Conservation (phyloP, 306 rosid genomes). For the Casuarina cunninghamiana region DNA sequence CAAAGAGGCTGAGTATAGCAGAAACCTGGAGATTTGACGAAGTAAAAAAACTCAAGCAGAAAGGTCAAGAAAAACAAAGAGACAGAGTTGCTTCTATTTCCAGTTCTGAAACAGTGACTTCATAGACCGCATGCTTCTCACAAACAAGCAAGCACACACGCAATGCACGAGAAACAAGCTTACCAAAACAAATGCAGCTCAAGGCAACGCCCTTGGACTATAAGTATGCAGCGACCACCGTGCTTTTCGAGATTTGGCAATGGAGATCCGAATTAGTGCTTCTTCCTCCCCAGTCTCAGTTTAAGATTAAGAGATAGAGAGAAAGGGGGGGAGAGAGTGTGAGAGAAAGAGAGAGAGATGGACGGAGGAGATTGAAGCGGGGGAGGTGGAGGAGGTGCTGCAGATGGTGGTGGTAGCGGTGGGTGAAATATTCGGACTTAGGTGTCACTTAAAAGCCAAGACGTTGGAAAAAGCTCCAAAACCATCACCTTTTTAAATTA, state of each 20-base stretch:
- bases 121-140: neutral
- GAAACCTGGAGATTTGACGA: conserved; percentile 10
- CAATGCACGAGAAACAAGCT: conserved; percentile 36
- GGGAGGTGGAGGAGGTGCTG: conserved; percentile 4
- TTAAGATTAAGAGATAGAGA: neutral
- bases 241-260: conserved; percentile 21
- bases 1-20: neutral
- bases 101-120: neutral
- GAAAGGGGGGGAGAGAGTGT: neutral
- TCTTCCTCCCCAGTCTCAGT: neutral
- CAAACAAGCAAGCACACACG: neutral
- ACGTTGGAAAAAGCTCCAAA: conserved; percentile 49
- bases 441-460: conserved; percentile 58
- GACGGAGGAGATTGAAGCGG: neutral
- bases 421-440: conserved; percentile 52
- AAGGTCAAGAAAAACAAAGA: neutral
- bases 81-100: neutral
- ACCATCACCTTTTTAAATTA: conserved; percentile 17
- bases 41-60: conserved; percentile 17
- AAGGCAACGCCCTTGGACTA: conserved; percentile 1
- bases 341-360: conserved; percentile 5
- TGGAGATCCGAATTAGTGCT: conserved; percentile 38
- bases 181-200: conserved; percentile 50
- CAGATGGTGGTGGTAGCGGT: conserved; percentile 37
- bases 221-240: conserved; percentile 8